Evolutionary conservation across 805 yeast species (phyloP), one percentile per base, ranked within the genome.

Genomic region (Pichia gijzeniarum): DNA sequence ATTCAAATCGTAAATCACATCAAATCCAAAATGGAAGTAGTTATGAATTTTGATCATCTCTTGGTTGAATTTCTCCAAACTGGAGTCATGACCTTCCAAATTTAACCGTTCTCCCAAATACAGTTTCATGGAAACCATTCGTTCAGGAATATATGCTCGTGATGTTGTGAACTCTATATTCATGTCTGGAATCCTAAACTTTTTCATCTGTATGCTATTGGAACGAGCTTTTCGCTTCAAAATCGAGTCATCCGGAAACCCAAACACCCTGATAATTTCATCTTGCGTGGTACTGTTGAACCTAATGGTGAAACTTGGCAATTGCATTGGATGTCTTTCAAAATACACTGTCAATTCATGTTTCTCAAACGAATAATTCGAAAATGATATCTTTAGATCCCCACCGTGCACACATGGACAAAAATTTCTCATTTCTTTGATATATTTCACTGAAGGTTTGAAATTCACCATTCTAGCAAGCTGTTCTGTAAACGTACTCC

Each of bases 241-340:
- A 48, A 77, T 69, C 4, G 64, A 66, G 38, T 74, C 80, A 39
- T 76, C 76, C 0, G 85, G 84, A 2, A 81, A 78, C 0, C 85
- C 85, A 18, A 79, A 58, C 0, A 62, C 53, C 17, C 64, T 59
- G 7, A 78, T 51, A 0, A 77, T 60, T 19, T 72, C 74, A 50
- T 74, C 79, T 61, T 77, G 77, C 1, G 74, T 61, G 2, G 79
- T 71, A 28, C 55, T 37, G 0, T 79, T 77, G 3, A 79, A 57
- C 4, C 48, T 38, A 3, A 72, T 44, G 1, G 17, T 17, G 28
- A 50, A 56, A 5, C 34, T 40, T 38, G 18, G 52, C 41, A 19
- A 35, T 30, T 19, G 48, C 12, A 20, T 35, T 30, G 32, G 56
- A 48, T 37, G 52, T 14, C 30, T 35, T 3, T 21, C 20, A 30